These are phyloP conservation scores for Sicyos baderoa DNA, from an alignment of 306 rosid genomes.

Conservation along the genomic window DNA sequence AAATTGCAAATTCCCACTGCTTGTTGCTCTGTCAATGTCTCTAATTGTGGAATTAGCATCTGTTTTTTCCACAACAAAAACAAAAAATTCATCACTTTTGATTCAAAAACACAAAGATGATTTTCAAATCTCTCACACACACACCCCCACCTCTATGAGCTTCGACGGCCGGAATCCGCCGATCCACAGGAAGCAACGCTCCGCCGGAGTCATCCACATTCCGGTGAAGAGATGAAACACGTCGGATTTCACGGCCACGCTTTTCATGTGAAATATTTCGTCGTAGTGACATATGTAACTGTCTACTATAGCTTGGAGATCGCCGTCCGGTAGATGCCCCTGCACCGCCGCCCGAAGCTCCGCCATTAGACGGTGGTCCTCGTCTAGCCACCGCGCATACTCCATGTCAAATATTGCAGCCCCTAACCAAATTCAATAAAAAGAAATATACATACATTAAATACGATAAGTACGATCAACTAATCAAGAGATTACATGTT, in stretches of 20 bases:
- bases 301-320: constrained; percentile 52
- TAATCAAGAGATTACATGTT: too few species aligned
- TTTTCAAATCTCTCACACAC: neutral
- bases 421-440: constrained; percentile 34
- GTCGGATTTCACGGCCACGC: constrained; percentile 66
- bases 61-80: constrained; percentile 7
- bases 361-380: constrained; percentile 62
- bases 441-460: too few species aligned
- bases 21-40: constrained; percentile 82
- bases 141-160: constrained; percentile 63
- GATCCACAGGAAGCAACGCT: constrained; percentile 89
- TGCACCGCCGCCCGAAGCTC: constrained; percentile 61
- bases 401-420: constrained; percentile 95
- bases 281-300: constrained; percentile 61
- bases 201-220: constrained; percentile 76
- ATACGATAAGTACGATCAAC: too few species aligned
- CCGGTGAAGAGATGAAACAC: constrained; percentile 89
- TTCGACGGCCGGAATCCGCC: constrained; percentile 92
- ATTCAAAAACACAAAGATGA: neutral
- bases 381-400: constrained; percentile 84
- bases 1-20: constrained; percentile 49
- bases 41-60: constrained; percentile 70
- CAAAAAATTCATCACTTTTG: neutral
- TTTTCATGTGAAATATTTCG: constrained; percentile 63
- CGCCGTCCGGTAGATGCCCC: constrained; percentile 51